Percentiles rank a stretch among this genome's conserved stretches.
Evolutionary conservation across 176 grass and related monocot species (phyloP).

Genomic region (Rhynchospora pubera): DNA sequence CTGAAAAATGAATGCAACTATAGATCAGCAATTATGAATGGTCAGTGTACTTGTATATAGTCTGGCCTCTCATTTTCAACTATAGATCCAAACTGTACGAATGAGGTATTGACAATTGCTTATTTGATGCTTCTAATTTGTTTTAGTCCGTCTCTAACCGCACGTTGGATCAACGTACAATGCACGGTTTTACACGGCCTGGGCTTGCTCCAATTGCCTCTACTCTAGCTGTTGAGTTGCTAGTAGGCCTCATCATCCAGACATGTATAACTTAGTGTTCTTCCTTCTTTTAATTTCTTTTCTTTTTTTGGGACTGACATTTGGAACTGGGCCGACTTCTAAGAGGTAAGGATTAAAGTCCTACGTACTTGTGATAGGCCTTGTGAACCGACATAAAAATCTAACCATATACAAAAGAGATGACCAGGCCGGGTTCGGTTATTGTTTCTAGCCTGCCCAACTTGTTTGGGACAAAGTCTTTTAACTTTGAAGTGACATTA

Average conservation of each 20-base stretch:
- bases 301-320: background rate
- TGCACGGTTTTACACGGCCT: constrained; percentile 94
- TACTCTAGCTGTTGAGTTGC: constrained; percentile 60
- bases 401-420: too few relatives aligned
- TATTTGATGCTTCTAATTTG: background rate
- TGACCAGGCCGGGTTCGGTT: too few relatives aligned
- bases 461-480: too few relatives aligned
- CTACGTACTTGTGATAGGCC: too few relatives aligned
- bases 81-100: too few relatives aligned
- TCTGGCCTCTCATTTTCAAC: background rate
- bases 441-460: too few relatives aligned
- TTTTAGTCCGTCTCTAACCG: constrained; percentile 77
- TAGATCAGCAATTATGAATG: background rate
- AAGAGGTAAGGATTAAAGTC: too few relatives aligned
- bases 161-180: constrained; percentile 90
- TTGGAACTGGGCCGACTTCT: too few relatives aligned
- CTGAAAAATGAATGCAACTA: background rate
- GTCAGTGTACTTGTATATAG: background rate
- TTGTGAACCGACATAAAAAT: too few relatives aligned
- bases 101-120: background rate
- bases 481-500: background rate
- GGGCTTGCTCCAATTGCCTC: constrained; percentile 85
- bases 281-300: background rate
- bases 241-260: constrained; percentile 75
- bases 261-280: constrained; percentile 40